phyloP scores from a whole-genome alignment of 2,329 filamentous ascomycete species.

The Pseudocercospora pini-densiflorae region DNA sequence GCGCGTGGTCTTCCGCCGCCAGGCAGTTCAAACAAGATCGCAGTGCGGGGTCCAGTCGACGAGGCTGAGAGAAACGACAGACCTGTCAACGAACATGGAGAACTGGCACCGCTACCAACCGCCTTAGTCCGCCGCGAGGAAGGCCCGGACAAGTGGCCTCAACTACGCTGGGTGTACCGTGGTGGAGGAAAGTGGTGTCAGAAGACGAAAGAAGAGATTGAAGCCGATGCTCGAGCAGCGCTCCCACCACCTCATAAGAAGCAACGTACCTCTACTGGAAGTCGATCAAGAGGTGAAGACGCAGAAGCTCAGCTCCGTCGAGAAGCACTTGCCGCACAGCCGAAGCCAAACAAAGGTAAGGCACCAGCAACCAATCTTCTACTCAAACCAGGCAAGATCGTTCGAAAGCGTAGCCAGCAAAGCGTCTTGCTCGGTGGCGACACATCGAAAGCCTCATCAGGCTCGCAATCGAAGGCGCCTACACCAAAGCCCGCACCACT shows the following conservation, averaged over 20 bases:
- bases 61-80: slow-evolving; percentile 23
- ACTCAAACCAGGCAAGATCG: slow-evolving; percentile 14
- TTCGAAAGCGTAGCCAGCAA: slow-evolving; percentile 21
- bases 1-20: slow-evolving; percentile 34
- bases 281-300: slow-evolving; percentile 20
- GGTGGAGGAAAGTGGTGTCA: slow-evolving; percentile 41
- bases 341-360: slow-evolving; percentile 19
- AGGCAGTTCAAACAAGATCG: slow-evolving; percentile 33
- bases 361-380: slow-evolving; percentile 2
- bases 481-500: slow-evolving; percentile 40
- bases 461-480: slow-evolving; percentile 33
- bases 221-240: slow-evolving; percentile 18
- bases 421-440: slow-evolving; percentile 2
- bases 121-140: slow-evolving; percentile 37
- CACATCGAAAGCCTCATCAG: slow-evolving; percentile 25
- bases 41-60: slow-evolving; percentile 35
- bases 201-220: slow-evolving; percentile 32
- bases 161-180: slow-evolving; percentile 38
- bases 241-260: slow-evolving; percentile 15
- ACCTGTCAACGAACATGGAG: slow-evolving; percentile 24
- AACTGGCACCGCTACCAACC: slow-evolving; percentile 26
- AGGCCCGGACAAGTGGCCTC: slow-evolving; percentile 38
- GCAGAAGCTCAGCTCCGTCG: slow-evolving; percentile 32
- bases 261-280: slow-evolving; percentile 15
- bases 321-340: slow-evolving; percentile 23